Base-by-base conservation (phyloP, 2,329 filamentous ascomycete genomes). In the Daldinia eschscholtzii region DNA sequence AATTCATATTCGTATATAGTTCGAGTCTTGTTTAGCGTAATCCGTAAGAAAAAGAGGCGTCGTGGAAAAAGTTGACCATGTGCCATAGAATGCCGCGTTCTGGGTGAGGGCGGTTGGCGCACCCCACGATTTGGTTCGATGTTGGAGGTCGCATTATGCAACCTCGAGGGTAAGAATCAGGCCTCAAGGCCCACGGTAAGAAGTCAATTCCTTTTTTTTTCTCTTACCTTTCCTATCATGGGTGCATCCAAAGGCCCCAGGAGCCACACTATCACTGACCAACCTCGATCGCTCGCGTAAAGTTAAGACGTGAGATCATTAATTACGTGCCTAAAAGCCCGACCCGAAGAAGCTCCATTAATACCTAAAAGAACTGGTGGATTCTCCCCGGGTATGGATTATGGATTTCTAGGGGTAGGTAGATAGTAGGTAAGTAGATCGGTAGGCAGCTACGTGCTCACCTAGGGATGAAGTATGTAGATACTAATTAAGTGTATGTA, bases 271-370 rank as follows among this genome's bases (percentile, higher is more conserved):
- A 50, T 41, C 63, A 63, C 62, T 66, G 58, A 66, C 67, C 63
- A 65, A 65, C 58, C 61, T 26, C 52, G 52, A 55, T 55, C 12
- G 12, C 33, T 37, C 52, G 52, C 52, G 33, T n/a, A 48, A 18
- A n/a, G 57, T 30, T 41, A 26, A 13, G 50, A 57, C 48, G 66
- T 62, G 55, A 68, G 62, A 60, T 65, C 23, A 57, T 65, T 30
- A 58, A 70, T 70, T 70, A 70, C 68, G 58, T 65, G 68, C 68
- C 61, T 68, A 68, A 68, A 65, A 62, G 68, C 68, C 68, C 65
- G 65, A 70, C 61, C 61, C 58, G 58, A 61, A 35, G 50, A 64
- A 35, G 50, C 7, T 23, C 50, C 59, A 61, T 44, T 58, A 50
- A 55, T 55, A 55, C 50, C 50, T 55, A 55, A 55, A 55, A 37